A percentile compares a stretch with the other conserved stretches of the same genome.
phyloP scores from a whole-genome alignment of 805 yeast species.

The Wickerhamomyces bisporus region DNA sequence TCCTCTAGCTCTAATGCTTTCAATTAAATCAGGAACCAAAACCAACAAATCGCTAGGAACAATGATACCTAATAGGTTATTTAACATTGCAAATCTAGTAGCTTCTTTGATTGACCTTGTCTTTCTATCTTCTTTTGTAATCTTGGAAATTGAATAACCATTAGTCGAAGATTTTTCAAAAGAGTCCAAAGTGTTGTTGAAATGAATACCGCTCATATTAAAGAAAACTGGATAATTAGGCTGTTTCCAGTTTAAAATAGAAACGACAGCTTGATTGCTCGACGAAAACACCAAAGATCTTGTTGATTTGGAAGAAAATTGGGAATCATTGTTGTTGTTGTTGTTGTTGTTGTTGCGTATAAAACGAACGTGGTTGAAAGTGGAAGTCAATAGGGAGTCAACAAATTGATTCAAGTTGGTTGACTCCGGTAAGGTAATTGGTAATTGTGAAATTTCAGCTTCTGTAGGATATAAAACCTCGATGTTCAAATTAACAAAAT shows the following conservation, averaged over 20 bases:
- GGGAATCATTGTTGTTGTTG: slow-evolving; percentile 21
- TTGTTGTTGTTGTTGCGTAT: slow-evolving; percentile 34
- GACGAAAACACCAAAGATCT: slow-evolving; percentile 82
- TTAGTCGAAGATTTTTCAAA: slow-evolving; percentile 38
- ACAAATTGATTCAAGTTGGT: slow-evolving; percentile 65
- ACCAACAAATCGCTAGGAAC: slow-evolving; percentile 66
- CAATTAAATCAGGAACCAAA: slow-evolving; percentile 71
- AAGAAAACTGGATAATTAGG: slow-evolving; percentile 95
- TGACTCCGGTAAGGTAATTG: slow-evolving; percentile 35
- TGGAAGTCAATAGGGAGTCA: slow-evolving; percentile 63
- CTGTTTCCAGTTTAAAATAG: slow-evolving; percentile 95
- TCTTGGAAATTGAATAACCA: slow-evolving; percentile 28
- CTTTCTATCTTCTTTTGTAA: slow-evolving; percentile 33
- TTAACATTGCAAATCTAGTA: slow-evolving; percentile 69
- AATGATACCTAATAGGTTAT: slow-evolving; percentile 81
- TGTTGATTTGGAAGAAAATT: slow-evolving; percentile 23
- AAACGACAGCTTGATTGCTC: slow-evolving; percentile 84
- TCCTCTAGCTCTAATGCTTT: slow-evolving; percentile 74
- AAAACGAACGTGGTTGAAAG: slow-evolving; percentile 69
- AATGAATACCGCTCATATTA: slow-evolving; percentile 64
- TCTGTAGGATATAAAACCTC: slow-evolving; percentile 74
- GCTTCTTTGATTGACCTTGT: slow-evolving; percentile 79
- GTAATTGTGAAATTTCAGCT: slow-evolving; percentile 36
- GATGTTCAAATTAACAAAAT: slow-evolving; percentile 60
- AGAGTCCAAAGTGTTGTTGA: slow-evolving; percentile 20